These are phyloP conservation scores for Rehmannia glutinosa DNA, from an alignment of 257 asterid genomes.

Conservation along the genomic window DNA sequence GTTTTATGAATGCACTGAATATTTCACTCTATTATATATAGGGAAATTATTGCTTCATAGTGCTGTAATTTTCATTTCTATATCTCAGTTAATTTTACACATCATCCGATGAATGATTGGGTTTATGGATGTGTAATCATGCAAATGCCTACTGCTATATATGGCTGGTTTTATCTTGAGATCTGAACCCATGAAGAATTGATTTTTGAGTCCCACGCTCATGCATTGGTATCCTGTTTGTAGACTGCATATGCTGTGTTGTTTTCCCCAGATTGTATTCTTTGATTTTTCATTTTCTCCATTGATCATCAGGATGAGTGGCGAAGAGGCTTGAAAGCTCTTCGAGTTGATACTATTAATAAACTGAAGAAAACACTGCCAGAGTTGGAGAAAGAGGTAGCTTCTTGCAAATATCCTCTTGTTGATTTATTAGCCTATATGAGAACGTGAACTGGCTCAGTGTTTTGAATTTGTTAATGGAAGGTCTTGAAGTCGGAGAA, in stretches of 20 bases:
- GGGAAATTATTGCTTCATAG: no score
- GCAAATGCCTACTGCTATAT: no score
- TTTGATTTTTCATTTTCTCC: background rate
- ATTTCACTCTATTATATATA: background rate
- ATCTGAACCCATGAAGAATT: no score
- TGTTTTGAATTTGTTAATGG: slow-evolving; percentile 15
- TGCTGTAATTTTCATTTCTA: no score
- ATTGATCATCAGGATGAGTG: slow-evolving; percentile 65
- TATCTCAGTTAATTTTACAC: no score
- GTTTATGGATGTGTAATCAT: no score
- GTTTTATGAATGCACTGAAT: background rate
- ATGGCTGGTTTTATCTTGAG: no score
- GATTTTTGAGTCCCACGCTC: no score
- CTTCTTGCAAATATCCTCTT: background rate
- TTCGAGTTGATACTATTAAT: slow-evolving; percentile 53
- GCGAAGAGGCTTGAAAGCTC: slow-evolving; percentile 79
- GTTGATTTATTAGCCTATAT: slow-evolving; percentile 12
- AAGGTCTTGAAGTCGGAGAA: slow-evolving; percentile 46
- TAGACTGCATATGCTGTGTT: background rate
- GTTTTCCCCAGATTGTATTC: background rate
- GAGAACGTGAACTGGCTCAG: slow-evolving; percentile 3
- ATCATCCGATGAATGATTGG: no score
- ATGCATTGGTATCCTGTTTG: no score
- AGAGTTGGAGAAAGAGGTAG: slow-evolving; percentile 78
- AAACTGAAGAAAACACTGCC: slow-evolving; percentile 83